Base-by-base conservation (phyloP, 768 basidiomycete genomes). In the Hericium alpestre region DNA sequence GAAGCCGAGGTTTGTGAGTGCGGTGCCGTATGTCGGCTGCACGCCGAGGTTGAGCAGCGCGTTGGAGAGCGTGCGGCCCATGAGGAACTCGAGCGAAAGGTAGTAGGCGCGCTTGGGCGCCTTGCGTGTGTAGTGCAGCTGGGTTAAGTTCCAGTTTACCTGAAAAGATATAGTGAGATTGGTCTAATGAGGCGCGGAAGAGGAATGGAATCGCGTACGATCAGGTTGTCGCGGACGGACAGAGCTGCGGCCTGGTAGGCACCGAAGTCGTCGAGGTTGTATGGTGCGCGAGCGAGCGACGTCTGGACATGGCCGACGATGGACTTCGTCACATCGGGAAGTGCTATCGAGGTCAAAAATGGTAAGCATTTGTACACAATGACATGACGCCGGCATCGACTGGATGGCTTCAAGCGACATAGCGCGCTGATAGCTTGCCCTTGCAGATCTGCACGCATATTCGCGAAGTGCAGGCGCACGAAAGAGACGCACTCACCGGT, bases 221-320 rank as follows among this genome's bases (percentile, higher is more conserved):
- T 76, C 40, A 98, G 79, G 65, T 90, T 84, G 70, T 98, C 94
- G 57, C 93, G 79, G 52, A 87, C 87, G 48, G 90, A 85, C 38
- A 95, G 72, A 3, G 95, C 93, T 15, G 90, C 80, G 3, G 93
- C 93, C 69, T 95, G 92, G 73, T 96, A 97, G 40, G 91, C 90
- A 49, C 91, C 90, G 38, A 92, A 72, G 69, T 87, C 73, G 68
- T 90, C 87, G 53, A 95, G 76, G 68, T 92, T 98, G 76, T 89
- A 90, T 1, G 93, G 81, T 68, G 93, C 91, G 50, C 93, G 84
- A 5, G 92, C 92, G 51, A 99, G 77, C 15, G 91, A 89, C 0
- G 93, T 90, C 66, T 92, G 89, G 22, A 90, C 87, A 65, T 92
- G 90, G 65, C 81, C 81, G 47, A 92, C 86, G 64, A 93, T 76